These are phyloP conservation scores for Boletus sensibilis DNA, from an alignment of 768 basidiomycete genomes.

Conservation along the genomic window DNA sequence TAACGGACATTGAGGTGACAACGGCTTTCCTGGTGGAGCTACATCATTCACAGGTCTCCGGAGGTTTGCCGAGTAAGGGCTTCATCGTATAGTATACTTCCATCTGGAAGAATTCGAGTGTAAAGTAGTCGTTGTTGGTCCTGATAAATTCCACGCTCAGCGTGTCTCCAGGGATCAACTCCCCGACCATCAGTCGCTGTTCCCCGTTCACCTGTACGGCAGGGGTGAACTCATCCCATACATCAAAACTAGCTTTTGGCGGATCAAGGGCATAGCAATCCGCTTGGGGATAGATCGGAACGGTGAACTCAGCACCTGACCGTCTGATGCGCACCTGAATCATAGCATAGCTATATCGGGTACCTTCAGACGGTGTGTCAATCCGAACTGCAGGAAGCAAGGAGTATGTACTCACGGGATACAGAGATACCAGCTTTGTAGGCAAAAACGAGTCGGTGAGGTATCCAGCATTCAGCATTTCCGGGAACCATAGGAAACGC, in stretches of 20 bases:
- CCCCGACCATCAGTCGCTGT: not conserved
- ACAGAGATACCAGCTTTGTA: not conserved
- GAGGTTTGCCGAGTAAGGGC: not conserved
- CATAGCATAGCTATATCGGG: no score
- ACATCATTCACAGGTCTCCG: not conserved
- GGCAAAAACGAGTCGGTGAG: not conserved
- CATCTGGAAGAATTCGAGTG: not conserved
- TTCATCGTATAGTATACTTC: not conserved
- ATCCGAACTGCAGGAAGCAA: no score
- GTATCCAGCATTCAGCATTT: not conserved
- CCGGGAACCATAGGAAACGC: no score
- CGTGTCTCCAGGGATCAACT: not conserved
- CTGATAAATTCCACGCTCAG: not conserved
- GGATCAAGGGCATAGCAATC: no score
- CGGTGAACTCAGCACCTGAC: no score
- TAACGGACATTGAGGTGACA: not conserved
- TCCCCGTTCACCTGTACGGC: not conserved
- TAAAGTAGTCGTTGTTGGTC: no score
- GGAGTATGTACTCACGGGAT: not conserved
- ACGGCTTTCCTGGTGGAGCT: not conserved
- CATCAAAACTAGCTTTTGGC: no score
- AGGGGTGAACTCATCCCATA: no score
- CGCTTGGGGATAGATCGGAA: no score
- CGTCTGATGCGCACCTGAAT: no score
- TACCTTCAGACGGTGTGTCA: no score